These are phyloP conservation scores for Epichloe sp. DNA, from an alignment of 2,329 filamentous ascomycete species.

Conservation along the genomic window DNA sequence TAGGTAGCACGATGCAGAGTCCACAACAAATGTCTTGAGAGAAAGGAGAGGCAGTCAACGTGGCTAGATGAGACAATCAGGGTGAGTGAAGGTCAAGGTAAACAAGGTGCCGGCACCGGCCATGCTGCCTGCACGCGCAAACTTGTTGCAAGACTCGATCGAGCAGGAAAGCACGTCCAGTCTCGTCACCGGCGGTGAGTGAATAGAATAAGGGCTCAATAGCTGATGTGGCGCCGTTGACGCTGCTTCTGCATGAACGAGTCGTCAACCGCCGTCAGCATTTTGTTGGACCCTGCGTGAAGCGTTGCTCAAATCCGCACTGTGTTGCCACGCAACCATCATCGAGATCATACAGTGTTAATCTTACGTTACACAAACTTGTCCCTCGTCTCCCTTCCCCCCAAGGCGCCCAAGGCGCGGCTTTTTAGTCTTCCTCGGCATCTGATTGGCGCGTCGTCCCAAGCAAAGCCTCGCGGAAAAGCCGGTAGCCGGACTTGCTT, in stretches of 20 bases:
- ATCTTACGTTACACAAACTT: not conserved
- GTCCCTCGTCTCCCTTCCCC: not conserved
- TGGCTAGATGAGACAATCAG: not conserved
- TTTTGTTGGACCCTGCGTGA: too few species aligned
- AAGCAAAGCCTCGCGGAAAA: not conserved
- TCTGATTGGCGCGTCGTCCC: not conserved
- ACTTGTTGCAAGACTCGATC: too few species aligned
- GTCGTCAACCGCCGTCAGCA: too few species aligned
- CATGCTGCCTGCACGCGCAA: too few species aligned
- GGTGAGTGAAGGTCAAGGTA: not conserved
- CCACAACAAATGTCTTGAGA: not conserved
- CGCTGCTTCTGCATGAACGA: not conserved
- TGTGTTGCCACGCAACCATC: not conserved
- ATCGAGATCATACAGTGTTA: not conserved
- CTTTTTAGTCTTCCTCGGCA: not conserved
- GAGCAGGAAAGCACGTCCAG: too few species aligned
- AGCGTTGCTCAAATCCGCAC: not conserved
- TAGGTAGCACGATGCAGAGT: not conserved
- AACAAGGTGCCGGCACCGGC: too few species aligned
- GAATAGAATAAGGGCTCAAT: not conserved
- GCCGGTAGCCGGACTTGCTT: conserved; percentile 1
- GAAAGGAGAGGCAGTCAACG: not conserved
- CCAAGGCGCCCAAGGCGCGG: not conserved
- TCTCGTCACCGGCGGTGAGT: not conserved
- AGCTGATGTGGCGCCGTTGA: not conserved